These are phyloP conservation scores for Ramalina intermedia DNA, from an alignment of 495 filamentous ascomycete genomes.

Conservation along the genomic window DNA sequence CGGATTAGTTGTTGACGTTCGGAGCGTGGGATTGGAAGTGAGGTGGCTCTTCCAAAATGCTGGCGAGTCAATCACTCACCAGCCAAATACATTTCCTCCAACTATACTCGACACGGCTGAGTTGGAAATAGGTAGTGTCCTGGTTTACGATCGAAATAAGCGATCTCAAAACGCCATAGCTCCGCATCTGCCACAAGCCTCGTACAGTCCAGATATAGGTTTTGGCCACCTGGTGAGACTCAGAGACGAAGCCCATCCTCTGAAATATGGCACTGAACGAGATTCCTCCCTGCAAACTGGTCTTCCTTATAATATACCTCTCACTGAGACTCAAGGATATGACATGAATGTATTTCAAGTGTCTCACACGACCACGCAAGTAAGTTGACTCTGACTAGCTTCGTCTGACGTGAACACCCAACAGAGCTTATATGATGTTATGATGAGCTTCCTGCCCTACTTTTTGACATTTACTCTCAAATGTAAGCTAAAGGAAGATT, in stretches of 20 bases:
- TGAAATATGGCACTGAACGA: slow-evolving; percentile 27
- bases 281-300: slow-evolving; percentile 12
- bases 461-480: no score
- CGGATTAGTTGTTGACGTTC: slow-evolving; percentile 36
- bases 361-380: no score
- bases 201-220: slow-evolving; percentile 11
- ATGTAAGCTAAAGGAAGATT: no score
- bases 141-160: slow-evolving; percentile 14
- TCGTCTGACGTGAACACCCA: no score
- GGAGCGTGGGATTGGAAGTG: slow-evolving; percentile 26
- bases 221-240: slow-evolving; percentile 38
- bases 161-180: slow-evolving; percentile 4
- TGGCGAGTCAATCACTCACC: slow-evolving; percentile 13
- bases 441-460: no score
- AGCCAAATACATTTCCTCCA: neutral
- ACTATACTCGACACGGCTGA: slow-evolving; percentile 10
- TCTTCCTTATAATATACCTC: slow-evolving; percentile 22
- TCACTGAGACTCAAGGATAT: slow-evolving; percentile 36
- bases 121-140: slow-evolving; percentile 12
- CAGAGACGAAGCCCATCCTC: slow-evolving; percentile 30
- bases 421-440: no score
- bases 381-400: no score
- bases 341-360: slow-evolving; percentile 44
- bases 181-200: slow-evolving; percentile 12
- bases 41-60: slow-evolving; percentile 36